These are phyloP conservation scores for Neonectria hederae DNA, from an alignment of 2,329 filamentous ascomycete species.

Conservation along the genomic window DNA sequence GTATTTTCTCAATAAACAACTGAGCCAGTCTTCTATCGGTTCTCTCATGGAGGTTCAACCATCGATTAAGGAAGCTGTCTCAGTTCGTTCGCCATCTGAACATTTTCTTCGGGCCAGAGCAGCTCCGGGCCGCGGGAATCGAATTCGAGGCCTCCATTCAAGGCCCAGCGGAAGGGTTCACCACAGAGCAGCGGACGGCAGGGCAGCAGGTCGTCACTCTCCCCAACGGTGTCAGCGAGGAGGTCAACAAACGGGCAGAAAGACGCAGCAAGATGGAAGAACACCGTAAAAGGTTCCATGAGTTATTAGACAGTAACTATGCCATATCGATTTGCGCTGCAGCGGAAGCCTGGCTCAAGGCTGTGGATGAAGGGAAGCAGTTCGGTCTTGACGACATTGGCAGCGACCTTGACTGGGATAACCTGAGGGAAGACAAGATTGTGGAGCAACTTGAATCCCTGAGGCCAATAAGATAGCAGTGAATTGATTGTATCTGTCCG, in stretches of 20 bases:
- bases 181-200: background rate
- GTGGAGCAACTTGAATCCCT: too few relatives aligned
- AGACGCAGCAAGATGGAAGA: background rate
- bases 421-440: background rate
- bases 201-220: background rate
- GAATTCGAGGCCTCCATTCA: background rate
- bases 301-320: conserved; percentile 1
- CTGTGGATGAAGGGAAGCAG: too few relatives aligned
- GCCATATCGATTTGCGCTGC: background rate
- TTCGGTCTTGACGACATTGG: background rate
- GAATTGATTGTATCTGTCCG: too few relatives aligned
- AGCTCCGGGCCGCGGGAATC: conserved; percentile 8
- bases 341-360: too few relatives aligned
- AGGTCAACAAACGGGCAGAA: background rate
- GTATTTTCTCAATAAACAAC: background rate
- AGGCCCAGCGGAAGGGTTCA: background rate
- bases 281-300: background rate
- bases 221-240: background rate
- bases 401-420: background rate
- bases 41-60: background rate
- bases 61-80: background rate
- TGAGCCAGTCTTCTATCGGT: background rate
- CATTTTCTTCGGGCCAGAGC: conserved; percentile 3
- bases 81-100: conserved; percentile 19
- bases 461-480: too few relatives aligned